Conservation (phyloP, 176 grass and related monocot species). For the Tillandsia fasciculata region DNA sequence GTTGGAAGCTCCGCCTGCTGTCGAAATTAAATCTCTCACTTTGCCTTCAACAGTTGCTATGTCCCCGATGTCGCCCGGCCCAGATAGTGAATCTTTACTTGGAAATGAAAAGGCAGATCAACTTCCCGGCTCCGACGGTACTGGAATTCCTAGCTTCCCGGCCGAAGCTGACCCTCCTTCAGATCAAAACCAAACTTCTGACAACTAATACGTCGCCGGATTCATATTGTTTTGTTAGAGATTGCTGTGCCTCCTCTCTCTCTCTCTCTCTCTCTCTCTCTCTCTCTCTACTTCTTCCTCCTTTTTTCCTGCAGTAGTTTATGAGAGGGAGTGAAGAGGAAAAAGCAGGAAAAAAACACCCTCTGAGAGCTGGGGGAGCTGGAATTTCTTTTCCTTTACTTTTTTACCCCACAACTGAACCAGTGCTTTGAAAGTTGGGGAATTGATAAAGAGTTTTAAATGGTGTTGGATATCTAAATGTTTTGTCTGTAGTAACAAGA, state of each 20-base stretch:
- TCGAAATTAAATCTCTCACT: not conserved
- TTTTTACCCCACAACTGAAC: not conserved
- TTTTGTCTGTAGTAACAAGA: no score
- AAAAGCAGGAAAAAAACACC: not conserved
- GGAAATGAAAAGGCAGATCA: not conserved
- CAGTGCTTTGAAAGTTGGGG: no score
- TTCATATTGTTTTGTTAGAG: no score
- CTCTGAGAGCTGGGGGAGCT: no score
- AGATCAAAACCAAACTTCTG: no score
- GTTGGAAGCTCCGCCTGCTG: not conserved
- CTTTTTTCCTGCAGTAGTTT: not conserved
- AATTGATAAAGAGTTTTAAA: no score
- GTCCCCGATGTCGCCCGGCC: conserved; percentile 8
- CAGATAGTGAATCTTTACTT: conserved; percentile 2
- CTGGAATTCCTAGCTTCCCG: not conserved
- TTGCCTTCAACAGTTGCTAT: conserved; percentile 1
- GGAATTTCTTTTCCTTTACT: not conserved
- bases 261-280: not conserved
- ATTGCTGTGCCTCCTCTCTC: not conserved
- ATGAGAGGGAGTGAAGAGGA: not conserved
- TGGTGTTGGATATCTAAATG: no score
- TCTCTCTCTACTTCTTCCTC: not conserved
- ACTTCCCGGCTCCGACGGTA: not conserved
- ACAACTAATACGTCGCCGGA: no score
- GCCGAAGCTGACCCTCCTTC: not conserved